Evolutionary conservation across 495 filamentous ascomycete species (phyloP).

Genomic region (Aspergillus conjunctus): DNA sequence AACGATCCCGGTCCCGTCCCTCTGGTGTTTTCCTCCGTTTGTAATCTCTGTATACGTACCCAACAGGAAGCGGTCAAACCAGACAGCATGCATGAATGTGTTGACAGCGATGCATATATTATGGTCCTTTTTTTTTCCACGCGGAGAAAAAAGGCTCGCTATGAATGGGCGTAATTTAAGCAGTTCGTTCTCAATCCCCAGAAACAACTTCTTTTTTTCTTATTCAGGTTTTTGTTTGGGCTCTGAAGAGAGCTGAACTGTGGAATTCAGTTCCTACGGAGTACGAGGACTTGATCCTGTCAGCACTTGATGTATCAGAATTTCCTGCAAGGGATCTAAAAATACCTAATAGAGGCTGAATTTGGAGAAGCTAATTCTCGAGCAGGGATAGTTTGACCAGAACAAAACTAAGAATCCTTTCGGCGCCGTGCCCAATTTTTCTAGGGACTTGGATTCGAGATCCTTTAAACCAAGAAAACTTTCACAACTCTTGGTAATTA

Average conservation of each 20-base stretch:
- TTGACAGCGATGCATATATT: not conserved
- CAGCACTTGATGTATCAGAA: too few species aligned
- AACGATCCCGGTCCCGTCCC: too few species aligned
- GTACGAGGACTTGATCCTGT: too few species aligned
- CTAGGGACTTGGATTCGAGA: not conserved
- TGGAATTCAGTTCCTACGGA: too few species aligned
- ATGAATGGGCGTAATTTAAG: not conserved
- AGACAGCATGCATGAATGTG: not conserved
- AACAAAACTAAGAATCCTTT: not conserved
- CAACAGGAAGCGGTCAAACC: not conserved
- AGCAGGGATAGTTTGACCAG: not conserved
- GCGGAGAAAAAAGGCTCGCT: not conserved
- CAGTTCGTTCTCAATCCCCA: too few species aligned
- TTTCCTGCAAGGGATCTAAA: not conserved
- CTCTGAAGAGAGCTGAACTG: too few species aligned
- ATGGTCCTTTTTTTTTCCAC: not conserved
- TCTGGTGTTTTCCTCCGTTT: too few species aligned
- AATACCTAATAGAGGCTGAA: not conserved
- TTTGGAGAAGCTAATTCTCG: not conserved
- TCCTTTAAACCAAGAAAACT: not conserved
- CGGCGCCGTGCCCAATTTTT: not conserved
- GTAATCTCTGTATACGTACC: slow-evolving; percentile 1
- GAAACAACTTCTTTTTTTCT: too few species aligned
- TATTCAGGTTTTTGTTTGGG: too few species aligned
- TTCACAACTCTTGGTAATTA: too few species aligned